Evolutionary conservation across 2,329 filamentous ascomycete genomes (phyloP).

Genomic region (Rhinocladiella mackenziei): DNA sequence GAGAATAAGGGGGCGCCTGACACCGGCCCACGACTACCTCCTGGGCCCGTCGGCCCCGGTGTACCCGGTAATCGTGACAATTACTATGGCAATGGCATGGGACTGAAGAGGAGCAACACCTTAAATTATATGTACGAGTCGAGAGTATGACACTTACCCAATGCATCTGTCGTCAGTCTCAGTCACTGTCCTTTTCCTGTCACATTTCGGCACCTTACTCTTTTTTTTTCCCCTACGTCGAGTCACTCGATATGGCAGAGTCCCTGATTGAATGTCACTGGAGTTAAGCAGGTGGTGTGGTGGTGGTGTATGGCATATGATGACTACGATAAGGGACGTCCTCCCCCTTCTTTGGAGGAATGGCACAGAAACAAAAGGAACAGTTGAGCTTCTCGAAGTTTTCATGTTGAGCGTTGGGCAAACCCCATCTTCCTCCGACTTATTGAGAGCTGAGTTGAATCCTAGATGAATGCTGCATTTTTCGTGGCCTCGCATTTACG

Average conservation of each 20-base stretch:
- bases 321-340: too few species aligned
- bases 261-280: too few species aligned
- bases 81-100: conserved; percentile 21
- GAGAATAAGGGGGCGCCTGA: too few species aligned
- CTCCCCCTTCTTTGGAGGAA: too few species aligned
- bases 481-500: neutral
- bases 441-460: conserved; percentile 6
- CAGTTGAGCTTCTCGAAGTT: too few species aligned
- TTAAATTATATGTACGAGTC: conserved; percentile 26
- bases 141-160: conserved; percentile 3
- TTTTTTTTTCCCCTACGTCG: too few species aligned
- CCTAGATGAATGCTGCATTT: neutral
- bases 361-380: too few species aligned
- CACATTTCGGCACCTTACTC: neutral
- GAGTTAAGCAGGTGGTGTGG: too few species aligned
- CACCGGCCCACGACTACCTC: neutral
- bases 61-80: conserved; percentile 17
- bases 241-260: too few species aligned
- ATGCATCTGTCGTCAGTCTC: neutral
- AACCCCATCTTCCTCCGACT: too few species aligned
- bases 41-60: conserved; percentile 6
- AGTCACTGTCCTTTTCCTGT: neutral
- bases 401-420: too few species aligned
- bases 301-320: too few species aligned
- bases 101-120: conserved; percentile 18